phyloP scores from a whole-genome alignment of 1,284 basidiomycete species.

The Trichosporon coremiiforme region DNA sequence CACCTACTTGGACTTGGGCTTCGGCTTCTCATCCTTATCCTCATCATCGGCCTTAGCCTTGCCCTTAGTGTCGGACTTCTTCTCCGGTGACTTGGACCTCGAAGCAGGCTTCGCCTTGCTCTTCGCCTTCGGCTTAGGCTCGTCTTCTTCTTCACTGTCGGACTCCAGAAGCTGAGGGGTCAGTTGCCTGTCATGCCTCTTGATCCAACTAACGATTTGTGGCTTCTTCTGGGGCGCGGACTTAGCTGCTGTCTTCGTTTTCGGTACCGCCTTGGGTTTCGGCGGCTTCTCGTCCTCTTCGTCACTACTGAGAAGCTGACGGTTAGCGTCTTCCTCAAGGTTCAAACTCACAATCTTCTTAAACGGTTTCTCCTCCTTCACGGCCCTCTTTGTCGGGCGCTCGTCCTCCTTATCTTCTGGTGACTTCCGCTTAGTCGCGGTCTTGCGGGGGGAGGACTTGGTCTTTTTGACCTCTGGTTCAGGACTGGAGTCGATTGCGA shows the following conservation, averaged over 20 bases:
- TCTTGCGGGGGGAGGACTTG: background rate
- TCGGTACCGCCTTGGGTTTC: slow-evolving; percentile 4
- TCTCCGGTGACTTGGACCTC: background rate
- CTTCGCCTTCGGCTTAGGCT: background rate
- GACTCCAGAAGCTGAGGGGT: background rate
- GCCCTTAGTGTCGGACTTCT: background rate
- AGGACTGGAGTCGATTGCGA: slow-evolving; percentile 10
- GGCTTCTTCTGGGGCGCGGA: slow-evolving; percentile 1
- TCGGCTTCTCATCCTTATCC: slow-evolving; percentile 28
- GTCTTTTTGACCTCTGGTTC: background rate
- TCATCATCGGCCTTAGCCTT: background rate
- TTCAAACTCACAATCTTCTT: background rate
- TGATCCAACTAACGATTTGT: background rate
- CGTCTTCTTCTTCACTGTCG: background rate
- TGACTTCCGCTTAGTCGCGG: background rate
- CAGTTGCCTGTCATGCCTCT: background rate
- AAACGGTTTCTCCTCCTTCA: slow-evolving; percentile 7
- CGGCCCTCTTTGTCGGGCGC: background rate
- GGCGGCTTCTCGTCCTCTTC: slow-evolving; percentile 12
- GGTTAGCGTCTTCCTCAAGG: background rate
- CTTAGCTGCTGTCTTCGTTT: background rate
- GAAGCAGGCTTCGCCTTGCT: background rate
- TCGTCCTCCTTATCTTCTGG: slow-evolving; percentile 6
- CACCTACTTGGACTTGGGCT: slow-evolving; percentile 52
- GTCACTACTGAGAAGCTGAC: slow-evolving; percentile 2